Evolutionary conservation across 2,329 filamentous ascomycete genomes (phyloP).

Genomic region (Meredithiella fracta): DNA sequence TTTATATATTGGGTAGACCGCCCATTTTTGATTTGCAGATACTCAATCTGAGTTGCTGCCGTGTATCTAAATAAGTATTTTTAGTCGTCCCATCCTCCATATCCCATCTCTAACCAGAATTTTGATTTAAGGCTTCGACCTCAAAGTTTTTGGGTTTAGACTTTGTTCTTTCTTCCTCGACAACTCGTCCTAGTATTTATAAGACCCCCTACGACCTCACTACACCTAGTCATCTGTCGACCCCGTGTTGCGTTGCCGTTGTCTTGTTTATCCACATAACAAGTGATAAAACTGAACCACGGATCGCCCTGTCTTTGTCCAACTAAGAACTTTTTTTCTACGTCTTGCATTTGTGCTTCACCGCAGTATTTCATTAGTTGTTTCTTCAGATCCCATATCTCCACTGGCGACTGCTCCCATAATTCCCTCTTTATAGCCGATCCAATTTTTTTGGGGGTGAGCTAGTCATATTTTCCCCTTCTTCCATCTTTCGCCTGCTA

Average conservation of each 20-base stretch:
- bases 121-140: too few species aligned
- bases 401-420: slow-evolving; percentile 4
- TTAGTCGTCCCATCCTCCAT: background rate
- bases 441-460: background rate
- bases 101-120: background rate
- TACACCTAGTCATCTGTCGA: background rate
- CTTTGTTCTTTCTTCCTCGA: background rate
- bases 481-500: background rate
- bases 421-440: slow-evolving; percentile 2
- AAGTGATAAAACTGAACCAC: background rate
- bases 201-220: background rate
- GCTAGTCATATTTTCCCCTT: slow-evolving; percentile 3
- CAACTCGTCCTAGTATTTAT: background rate
- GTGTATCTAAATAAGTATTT: background rate
- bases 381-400: background rate
- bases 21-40: background rate
- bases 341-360: background rate
- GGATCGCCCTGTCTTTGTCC: slow-evolving; percentile 2
- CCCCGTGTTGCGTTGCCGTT: background rate
- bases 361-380: background rate
- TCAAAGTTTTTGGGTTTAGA: too few species aligned
- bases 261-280: background rate
- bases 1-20: slow-evolving; percentile 7
- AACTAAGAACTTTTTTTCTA: background rate
- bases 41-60: background rate